Percentiles rank a stretch among this genome's conserved stretches.
Evolutionary conservation across 768 basidiomycete genomes (phyloP).

Genomic region (Tylopilus felleus): DNA sequence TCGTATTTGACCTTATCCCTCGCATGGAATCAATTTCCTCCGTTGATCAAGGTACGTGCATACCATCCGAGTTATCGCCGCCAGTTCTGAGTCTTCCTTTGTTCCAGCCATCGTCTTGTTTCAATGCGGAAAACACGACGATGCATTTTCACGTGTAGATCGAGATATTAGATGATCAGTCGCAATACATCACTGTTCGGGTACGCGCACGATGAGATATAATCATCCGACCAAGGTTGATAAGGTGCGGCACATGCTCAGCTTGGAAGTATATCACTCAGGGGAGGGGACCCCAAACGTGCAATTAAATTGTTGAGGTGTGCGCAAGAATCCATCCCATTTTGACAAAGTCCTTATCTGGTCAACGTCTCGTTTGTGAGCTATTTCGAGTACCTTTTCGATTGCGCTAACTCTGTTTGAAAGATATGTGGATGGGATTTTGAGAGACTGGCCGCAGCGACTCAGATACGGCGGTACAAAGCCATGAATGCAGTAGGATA

Average conservation of each 20-base stretch:
- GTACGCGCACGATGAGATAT: not conserved
- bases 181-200: not conserved
- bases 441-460: not conserved
- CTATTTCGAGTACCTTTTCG: not conserved
- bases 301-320: not conserved
- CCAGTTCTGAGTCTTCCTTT: not conserved
- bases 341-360: not conserved
- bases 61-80: no score
- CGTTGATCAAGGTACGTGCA: not conserved
- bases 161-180: not conserved
- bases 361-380: not conserved
- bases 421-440: slow-evolving; percentile 18
- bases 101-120: slow-evolving; percentile 1
- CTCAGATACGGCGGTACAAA: not conserved
- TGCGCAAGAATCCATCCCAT: not conserved
- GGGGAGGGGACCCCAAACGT: not conserved
- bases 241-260: not conserved
- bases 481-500: not conserved
- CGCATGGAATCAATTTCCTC: slow-evolving; percentile 2
- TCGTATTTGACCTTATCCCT: slow-evolving; percentile 2
- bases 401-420: not conserved
- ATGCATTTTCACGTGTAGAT: not conserved
- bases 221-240: no score
- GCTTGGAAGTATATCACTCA: not conserved
- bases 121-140: slow-evolving; percentile 7